Percentiles rank a stretch among this genome's conserved stretches.
Evolutionary conservation across 2,329 filamentous ascomycete genomes (phyloP).

Genomic region (Fusarium virguliforme): DNA sequence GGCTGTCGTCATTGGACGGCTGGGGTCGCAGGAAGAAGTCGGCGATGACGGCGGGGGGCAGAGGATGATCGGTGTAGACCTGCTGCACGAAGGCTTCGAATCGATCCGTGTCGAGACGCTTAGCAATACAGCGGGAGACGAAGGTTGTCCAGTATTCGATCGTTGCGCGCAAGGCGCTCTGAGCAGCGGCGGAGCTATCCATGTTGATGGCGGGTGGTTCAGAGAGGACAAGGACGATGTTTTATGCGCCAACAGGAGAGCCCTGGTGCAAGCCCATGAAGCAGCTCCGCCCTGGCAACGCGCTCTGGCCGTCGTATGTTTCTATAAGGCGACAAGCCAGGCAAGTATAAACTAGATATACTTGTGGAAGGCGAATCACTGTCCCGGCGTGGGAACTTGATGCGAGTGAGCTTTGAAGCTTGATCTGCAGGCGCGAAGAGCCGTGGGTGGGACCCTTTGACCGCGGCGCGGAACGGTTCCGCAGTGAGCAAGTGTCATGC

Average conservation of each 20-base stretch:
- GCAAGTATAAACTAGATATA: slow-evolving; percentile 2
- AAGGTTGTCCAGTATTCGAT: slow-evolving; percentile 67
- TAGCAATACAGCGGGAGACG: slow-evolving; percentile 65
- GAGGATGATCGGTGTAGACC: slow-evolving; percentile 66
- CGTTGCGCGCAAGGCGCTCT: slow-evolving; percentile 50
- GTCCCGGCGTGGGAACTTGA: slow-evolving; percentile 13
- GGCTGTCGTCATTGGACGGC: slow-evolving; percentile 63
- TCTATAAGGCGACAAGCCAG: background rate
- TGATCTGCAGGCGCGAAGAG: slow-evolving; percentile 34
- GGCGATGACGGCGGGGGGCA: slow-evolving; percentile 68
- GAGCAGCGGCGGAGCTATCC: slow-evolving; percentile 47
- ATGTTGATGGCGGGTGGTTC: slow-evolving; percentile 41
- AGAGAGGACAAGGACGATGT: slow-evolving; percentile 5
- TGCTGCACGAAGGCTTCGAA: slow-evolving; percentile 69
- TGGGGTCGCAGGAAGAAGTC: slow-evolving; percentile 73
- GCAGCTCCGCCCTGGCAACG: background rate
- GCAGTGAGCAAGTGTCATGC: slow-evolving; percentile 7
- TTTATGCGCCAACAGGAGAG: slow-evolving; percentile 27
- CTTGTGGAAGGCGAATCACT: slow-evolving; percentile 5
- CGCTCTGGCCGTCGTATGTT: background rate
- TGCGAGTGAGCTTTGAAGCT: slow-evolving; percentile 27
- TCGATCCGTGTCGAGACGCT: slow-evolving; percentile 67
- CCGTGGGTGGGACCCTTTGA: slow-evolving; percentile 29
- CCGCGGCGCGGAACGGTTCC: slow-evolving; percentile 38
- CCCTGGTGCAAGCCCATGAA: slow-evolving; percentile 26